These are phyloP conservation scores for Clohesyomyces aquaticus DNA, from an alignment of 495 filamentous ascomycete species.

Conservation along the genomic window DNA sequence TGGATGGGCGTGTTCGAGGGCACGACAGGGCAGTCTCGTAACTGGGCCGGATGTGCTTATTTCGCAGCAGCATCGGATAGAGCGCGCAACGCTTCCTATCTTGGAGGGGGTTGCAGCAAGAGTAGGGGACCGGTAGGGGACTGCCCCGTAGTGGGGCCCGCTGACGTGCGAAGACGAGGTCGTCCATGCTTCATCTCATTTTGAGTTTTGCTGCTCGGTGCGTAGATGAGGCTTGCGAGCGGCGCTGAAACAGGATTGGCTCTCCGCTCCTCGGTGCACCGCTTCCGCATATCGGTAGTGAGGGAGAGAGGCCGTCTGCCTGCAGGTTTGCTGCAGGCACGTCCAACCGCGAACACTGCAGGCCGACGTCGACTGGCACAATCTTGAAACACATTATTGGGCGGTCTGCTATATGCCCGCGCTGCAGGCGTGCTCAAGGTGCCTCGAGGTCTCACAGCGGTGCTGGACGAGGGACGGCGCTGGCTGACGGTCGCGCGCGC, in stretches of 20 bases:
- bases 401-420: not conserved
- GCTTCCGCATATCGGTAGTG: not conserved
- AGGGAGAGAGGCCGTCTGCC: not conserved
- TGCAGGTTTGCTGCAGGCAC: conserved; percentile 25
- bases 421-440: too few species aligned
- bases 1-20: too few species aligned
- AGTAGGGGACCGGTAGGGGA: too few species aligned
- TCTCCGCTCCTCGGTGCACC: not conserved
- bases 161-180: conserved; percentile 11
- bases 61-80: too few species aligned
- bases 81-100: not conserved
- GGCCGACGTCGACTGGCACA: conserved; percentile 15
- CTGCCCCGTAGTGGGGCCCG: conserved; percentile 8
- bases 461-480: too few species aligned
- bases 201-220: not conserved
- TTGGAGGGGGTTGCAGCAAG: not conserved
- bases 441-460: too few species aligned
- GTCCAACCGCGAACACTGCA: conserved; percentile 12
- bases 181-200: not conserved
- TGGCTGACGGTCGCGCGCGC: too few species aligned
- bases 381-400: conserved; percentile 32
- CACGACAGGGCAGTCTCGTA: too few species aligned
- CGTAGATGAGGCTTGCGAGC: not conserved
- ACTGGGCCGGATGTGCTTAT: too few species aligned
- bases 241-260: not conserved